Conservation (phyloP, 2,329 filamentous ascomycete species). For the Exophiala aquamarina region DNA sequence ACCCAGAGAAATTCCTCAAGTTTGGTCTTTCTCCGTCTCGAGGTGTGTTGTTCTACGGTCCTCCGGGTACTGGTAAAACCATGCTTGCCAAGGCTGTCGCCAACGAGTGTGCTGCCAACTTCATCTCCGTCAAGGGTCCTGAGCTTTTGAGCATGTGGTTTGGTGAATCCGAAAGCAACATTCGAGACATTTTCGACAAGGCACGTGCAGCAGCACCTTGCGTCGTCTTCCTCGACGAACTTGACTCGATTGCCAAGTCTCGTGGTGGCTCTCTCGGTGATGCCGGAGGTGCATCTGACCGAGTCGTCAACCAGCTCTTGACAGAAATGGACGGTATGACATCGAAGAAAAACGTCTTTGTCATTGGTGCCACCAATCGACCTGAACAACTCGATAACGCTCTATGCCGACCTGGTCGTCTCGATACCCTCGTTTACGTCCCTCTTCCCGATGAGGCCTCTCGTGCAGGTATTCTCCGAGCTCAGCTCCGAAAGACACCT, state of each 20-base stretch:
- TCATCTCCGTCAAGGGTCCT: conserved; percentile 98
- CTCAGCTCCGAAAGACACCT: conserved; percentile 97
- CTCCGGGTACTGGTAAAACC: conserved; percentile 99
- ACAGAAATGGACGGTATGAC: conserved; percentile 99
- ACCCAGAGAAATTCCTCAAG: conserved; percentile 99
- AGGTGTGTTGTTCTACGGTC: conserved; percentile 98
- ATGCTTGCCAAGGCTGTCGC: conserved; percentile 98
- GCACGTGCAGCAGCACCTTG: conserved; percentile 96
- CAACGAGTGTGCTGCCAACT: conserved; percentile 99
- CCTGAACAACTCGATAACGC: conserved; percentile 98
- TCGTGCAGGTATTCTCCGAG: conserved; percentile 85
- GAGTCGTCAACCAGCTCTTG: conserved; percentile 99
- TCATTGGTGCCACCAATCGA: conserved; percentile 97
- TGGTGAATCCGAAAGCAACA: conserved; percentile 99
- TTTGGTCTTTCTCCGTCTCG: conserved; percentile 97
- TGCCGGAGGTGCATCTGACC: conserved; percentile 96
- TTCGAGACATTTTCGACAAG: conserved; percentile 99
- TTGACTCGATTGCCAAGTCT: conserved; percentile 99
- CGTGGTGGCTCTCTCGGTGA: conserved; percentile 96
- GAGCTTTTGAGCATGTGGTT: conserved; percentile 99
- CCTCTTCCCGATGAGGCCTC: conserved; percentile 90
- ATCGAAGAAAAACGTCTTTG: conserved; percentile 99
- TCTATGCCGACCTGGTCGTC: conserved; percentile 95
- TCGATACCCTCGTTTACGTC: conserved; percentile 97
- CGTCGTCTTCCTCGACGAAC: conserved; percentile 96